Percentiles rank a stretch among this genome's conserved stretches.
These are phyloP conservation scores for Tuber calosporum DNA, from an alignment of 495 filamentous ascomycete genomes.

Conservation along the genomic window DNA sequence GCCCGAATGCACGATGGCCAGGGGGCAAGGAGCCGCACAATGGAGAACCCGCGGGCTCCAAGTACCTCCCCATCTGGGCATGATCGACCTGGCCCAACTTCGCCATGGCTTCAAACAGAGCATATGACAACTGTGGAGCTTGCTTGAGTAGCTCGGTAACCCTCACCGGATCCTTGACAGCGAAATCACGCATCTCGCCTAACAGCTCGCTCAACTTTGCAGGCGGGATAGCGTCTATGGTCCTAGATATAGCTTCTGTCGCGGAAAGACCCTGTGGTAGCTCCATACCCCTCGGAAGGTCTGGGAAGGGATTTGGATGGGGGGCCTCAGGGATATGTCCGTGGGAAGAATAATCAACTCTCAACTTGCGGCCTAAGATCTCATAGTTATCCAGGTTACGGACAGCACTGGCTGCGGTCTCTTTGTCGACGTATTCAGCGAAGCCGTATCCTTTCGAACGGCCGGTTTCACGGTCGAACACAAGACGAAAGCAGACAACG, in stretches of 20 bases:
- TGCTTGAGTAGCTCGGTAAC: conserved; percentile 77
- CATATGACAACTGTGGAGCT: conserved; percentile 87
- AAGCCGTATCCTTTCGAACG: conserved; percentile 95
- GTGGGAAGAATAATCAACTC: conserved; percentile 72
- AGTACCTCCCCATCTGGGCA: conserved; percentile 1
- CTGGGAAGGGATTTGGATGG: conserved; percentile 14
- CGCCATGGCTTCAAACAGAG: conserved; percentile 88
- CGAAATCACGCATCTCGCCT: conserved; percentile 83
- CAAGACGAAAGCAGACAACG: conserved; percentile 81
- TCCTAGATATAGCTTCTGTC: conserved; percentile 83
- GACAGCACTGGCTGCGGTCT: conserved; percentile 86
- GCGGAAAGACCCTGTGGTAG: conserved; percentile 69
- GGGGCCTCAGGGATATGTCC: conserved; percentile 26
- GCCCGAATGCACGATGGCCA: not conserved
- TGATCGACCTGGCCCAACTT: conserved; percentile 82
- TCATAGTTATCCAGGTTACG: conserved; percentile 93
- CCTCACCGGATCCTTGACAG: conserved; percentile 66
- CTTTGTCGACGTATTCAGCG: conserved; percentile 80
- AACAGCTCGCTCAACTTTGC: conserved; percentile 87
- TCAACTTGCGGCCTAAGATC: conserved; percentile 83
- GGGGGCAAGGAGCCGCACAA: conserved; percentile 16
- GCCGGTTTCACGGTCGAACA: conserved; percentile 90
- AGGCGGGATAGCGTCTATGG: conserved; percentile 72
- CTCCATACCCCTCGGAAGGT: conserved; percentile 75
- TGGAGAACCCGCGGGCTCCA: not conserved